Conservation (phyloP, 2,329 filamentous ascomycete species). For the Fonsecaea nubica region DNA sequence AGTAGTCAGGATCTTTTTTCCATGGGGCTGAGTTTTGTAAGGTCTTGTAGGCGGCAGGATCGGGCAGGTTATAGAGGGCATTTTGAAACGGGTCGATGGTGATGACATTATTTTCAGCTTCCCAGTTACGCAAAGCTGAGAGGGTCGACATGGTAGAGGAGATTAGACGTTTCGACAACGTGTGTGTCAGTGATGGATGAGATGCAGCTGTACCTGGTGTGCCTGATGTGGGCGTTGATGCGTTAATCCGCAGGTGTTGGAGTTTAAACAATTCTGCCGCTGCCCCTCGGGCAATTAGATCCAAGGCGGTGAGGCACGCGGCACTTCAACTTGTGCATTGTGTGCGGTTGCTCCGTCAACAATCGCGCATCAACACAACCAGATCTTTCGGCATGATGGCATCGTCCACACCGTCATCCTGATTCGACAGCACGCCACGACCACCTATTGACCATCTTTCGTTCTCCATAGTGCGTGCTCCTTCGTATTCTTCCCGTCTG, state of each 20-base stretch:
- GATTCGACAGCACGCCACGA: constrained; percentile 35
- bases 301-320: constrained; percentile 17
- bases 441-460: constrained; percentile 33
- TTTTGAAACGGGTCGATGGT: constrained; percentile 87
- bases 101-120: constrained; percentile 84
- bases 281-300: constrained; percentile 3
- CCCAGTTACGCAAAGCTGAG: constrained; percentile 48
- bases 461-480: constrained; percentile 18
- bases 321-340: not conserved
- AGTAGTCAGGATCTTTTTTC: constrained; percentile 80
- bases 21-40: constrained; percentile 72
- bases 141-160: constrained; percentile 44
- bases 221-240: too few relatives aligned
- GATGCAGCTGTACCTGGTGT: not conserved
- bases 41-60: constrained; percentile 70
- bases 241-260: not conserved
- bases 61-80: constrained; percentile 82
- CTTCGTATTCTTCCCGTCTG: constrained; percentile 10
- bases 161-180: not conserved
- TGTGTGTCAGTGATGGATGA: not conserved
- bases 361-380: constrained; percentile 18
- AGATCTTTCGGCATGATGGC: constrained; percentile 12
- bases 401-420: constrained; percentile 22
- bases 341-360: constrained; percentile 26
- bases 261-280: constrained; percentile 25